Evolutionary conservation across 495 filamentous ascomycete genomes (phyloP), one percentile per base, ranked within the genome.

Genomic region (Tuber umbilicatum): DNA sequence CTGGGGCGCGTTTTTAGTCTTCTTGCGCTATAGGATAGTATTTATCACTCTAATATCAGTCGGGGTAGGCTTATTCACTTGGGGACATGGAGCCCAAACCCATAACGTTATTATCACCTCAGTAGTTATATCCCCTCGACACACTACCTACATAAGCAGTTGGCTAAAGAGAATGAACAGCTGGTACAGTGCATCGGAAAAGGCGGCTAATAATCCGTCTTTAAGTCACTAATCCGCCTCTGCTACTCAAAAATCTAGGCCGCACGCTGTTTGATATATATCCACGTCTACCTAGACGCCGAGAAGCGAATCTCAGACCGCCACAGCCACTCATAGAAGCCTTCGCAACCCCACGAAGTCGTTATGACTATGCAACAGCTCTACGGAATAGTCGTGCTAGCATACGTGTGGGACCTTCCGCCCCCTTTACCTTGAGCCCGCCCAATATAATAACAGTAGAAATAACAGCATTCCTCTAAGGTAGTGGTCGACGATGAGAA

Each of bases 281-380:
- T 92, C 85, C 84, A 93, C 72, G 87, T 87, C 1, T 86, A 91
- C 35, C 84, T 94, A 9, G 86, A 93, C 77, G 87, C 89, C 12
- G 92, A 94, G 80, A 86, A 85, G 40, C 80, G 84, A 16, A 88
- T 91, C 85, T 35, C 55, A 35, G 5, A 7, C 10, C 10, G 87
- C 87, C 40, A 87, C 86, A 9, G 89, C 86, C 90, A 88, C 76
- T 73, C 92, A 60, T 87, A 73, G 91, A 94, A 75, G 77, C 94
- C 55, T 86, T 93, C 71, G 91, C 87, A 21, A 86, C 94, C n/a
- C 90, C 90, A 14, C 87, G 93, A 45, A 93, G 93, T 81, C 88
- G 92, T 94, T 70, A 93, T 94, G 91, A 91, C 92, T 73, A 88
- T 92, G 86, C 92, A 95, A 80, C 92, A 75, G 64, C 72, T 75